These are phyloP conservation scores for Letharia lupina DNA, from an alignment of 495 filamentous ascomycete genomes.

Conservation along the genomic window DNA sequence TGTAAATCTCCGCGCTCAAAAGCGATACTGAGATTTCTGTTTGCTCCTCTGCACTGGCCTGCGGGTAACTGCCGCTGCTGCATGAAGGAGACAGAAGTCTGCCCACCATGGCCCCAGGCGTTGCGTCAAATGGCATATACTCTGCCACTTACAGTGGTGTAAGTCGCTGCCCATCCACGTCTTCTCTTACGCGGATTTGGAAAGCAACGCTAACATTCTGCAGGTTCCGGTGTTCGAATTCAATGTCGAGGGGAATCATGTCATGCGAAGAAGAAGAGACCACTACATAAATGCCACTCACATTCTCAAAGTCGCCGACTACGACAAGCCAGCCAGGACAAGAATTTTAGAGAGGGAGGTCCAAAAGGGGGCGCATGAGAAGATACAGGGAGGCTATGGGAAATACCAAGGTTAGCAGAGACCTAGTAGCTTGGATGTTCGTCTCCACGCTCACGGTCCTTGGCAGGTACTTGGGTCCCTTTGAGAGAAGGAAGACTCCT, in stretches of 20 bases:
- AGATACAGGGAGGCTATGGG: constrained; percentile 95
- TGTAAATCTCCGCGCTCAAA: neutral
- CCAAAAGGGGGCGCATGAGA: constrained; percentile 91
- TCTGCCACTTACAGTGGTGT: constrained; percentile 93
- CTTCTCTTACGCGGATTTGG: constrained; percentile 5
- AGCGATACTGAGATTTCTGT: neutral
- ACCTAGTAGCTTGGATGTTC: neutral
- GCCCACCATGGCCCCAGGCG: constrained; percentile 36
- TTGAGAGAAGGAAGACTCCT: constrained; percentile 70
- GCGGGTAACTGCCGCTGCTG: constrained; percentile 5
- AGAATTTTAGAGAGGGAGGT: constrained; percentile 93
- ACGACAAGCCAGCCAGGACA: constrained; percentile 85
- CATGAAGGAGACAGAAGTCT: constrained; percentile 12
- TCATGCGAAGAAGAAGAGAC: constrained; percentile 82
- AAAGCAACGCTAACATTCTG: constrained; percentile 4
- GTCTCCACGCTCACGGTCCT: neutral
- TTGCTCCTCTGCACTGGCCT: neutral
- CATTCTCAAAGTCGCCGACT: constrained; percentile 79
- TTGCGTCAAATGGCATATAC: constrained; percentile 50
- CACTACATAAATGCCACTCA: constrained; percentile 95
- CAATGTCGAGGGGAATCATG: constrained; percentile 69
- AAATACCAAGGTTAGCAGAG: constrained; percentile 77
- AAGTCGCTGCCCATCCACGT: constrained; percentile 31
- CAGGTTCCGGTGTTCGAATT: constrained; percentile 88
- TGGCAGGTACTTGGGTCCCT: constrained; percentile 87